A percentile compares a stretch with the other conserved stretches of the same genome.
Conservation (phyloP, 176 grass and related monocot species). For the Juncus effusus region DNA sequence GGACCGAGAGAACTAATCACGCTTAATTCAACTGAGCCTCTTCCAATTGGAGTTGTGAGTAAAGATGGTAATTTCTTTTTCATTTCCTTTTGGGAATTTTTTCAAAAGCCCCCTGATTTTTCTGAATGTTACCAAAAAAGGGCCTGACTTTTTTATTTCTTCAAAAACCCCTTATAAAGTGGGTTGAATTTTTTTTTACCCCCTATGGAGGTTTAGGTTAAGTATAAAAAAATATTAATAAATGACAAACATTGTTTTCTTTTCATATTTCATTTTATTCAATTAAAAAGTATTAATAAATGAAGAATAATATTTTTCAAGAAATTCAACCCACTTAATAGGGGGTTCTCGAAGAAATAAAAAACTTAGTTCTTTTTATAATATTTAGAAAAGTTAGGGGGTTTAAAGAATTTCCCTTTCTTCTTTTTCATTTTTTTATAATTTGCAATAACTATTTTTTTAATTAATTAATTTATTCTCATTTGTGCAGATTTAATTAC, state of each 20-base stretch:
- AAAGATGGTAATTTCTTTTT: conserved; percentile 57
- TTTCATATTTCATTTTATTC: no score
- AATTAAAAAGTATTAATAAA: no score
- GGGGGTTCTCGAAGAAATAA: no score
- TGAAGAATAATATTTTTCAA: no score
- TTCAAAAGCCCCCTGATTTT: no score
- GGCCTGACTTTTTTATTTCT: neutral
- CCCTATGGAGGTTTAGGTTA: no score
- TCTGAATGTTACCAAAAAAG: no score
- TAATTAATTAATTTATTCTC: neutral
- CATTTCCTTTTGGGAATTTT: neutral
- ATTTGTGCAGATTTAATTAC: conserved; percentile 64
- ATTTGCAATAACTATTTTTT: conserved; percentile 12
- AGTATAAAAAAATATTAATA: no score
- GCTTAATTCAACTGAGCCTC: conserved; percentile 44
- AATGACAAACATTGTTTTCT: no score
- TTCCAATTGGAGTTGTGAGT: conserved; percentile 55
- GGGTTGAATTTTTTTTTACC: no score
- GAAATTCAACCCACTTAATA: no score
- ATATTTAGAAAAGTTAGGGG: neutral
- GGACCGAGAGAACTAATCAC: conserved; percentile 60
- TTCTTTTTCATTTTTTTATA: neutral
- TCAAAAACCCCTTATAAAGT: no score
- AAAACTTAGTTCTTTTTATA: neutral
- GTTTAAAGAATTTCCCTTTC: neutral